phyloP scores from a whole-genome alignment of 352 stramenopile genomes.

The Globisporangium canariense region DNA sequence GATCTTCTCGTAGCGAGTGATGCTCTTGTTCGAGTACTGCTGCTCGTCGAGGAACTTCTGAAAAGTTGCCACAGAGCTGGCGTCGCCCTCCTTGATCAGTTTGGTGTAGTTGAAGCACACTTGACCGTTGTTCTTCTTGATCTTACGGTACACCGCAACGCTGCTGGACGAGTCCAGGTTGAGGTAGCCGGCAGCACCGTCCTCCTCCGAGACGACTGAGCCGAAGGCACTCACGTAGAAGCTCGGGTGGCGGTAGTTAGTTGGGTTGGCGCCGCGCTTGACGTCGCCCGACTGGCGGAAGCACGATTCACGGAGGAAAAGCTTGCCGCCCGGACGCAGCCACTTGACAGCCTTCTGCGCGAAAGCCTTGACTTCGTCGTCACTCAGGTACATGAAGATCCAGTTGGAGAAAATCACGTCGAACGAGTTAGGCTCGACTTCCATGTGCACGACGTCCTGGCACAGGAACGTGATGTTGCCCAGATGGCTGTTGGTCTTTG shows the following conservation, averaged over 20 bases:
- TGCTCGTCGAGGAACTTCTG: conserved; percentile 71
- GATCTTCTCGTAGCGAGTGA: conserved; percentile 75
- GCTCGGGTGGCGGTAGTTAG: conserved; percentile 59
- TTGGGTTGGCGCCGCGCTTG: conserved; percentile 62
- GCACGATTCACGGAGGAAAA: conserved; percentile 72
- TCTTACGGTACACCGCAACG: conserved; percentile 59
- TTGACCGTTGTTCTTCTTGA: conserved; percentile 85
- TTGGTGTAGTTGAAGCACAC: conserved; percentile 74
- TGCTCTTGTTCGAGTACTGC: conserved; percentile 69
- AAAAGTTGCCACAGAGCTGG: conserved; percentile 46
- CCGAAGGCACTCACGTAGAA: conserved; percentile 63
- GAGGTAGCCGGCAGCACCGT: conserved; percentile 42
- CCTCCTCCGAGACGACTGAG: conserved; percentile 44
- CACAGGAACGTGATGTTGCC: conserved; percentile 65
- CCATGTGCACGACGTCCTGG: conserved; percentile 63
- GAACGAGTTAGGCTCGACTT: conserved; percentile 49
- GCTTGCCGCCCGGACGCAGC: conserved; percentile 55
- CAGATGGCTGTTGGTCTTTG: conserved; percentile 39
- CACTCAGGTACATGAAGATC: conserved; percentile 72
- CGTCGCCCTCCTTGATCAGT: conserved; percentile 34
- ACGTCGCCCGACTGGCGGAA: conserved; percentile 62
- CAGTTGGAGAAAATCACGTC: conserved; percentile 77
- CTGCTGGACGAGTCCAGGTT: conserved; percentile 66
- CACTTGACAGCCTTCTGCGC: conserved; percentile 59
- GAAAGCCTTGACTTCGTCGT: conserved; percentile 53